Conservation (phyloP, 164 flowering plant genomes). For the Nymphaea colorata region DNA sequence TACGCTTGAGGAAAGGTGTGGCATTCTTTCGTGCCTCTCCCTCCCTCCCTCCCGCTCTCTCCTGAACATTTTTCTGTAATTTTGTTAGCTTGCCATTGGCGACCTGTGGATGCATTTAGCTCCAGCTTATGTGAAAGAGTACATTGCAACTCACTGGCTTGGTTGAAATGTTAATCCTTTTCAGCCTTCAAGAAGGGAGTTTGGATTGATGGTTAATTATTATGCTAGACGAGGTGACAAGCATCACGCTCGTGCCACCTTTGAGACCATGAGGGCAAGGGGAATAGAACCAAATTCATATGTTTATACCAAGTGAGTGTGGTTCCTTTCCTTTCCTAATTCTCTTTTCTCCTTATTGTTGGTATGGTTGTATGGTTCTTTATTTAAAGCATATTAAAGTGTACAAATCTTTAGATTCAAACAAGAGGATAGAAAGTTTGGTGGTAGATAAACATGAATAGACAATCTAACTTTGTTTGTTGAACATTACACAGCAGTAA, state of each 20-base stretch:
- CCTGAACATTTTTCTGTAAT: not conserved
- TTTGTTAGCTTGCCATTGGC: not conserved
- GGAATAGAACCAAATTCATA: conserved; percentile 89
- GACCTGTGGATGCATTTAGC: not conserved
- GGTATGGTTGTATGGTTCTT: no score
- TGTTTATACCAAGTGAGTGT: conserved; percentile 74
- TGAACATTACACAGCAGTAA: no score
- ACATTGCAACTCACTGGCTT: not conserved
- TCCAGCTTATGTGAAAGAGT: not conserved
- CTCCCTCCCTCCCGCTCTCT: no score
- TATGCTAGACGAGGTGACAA: conserved; percentile 92
- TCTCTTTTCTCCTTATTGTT: not conserved
- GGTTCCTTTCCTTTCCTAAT: not conserved
- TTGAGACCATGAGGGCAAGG: conserved; percentile 93
- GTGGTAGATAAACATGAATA: no score
- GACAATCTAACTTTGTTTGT: no score
- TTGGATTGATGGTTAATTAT: conserved; percentile 78
- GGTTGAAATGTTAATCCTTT: not conserved
- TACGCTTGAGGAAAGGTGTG: no score
- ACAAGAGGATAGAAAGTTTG: no score
- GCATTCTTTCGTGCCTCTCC: no score
- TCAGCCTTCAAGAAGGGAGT: conserved; percentile 93
- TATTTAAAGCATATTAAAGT: no score
- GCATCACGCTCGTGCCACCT: conserved; percentile 88
- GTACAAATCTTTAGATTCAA: no score